Conservation (phyloP, 2,329 filamentous ascomycete genomes). For the Arthrobotrys megalospora region DNA sequence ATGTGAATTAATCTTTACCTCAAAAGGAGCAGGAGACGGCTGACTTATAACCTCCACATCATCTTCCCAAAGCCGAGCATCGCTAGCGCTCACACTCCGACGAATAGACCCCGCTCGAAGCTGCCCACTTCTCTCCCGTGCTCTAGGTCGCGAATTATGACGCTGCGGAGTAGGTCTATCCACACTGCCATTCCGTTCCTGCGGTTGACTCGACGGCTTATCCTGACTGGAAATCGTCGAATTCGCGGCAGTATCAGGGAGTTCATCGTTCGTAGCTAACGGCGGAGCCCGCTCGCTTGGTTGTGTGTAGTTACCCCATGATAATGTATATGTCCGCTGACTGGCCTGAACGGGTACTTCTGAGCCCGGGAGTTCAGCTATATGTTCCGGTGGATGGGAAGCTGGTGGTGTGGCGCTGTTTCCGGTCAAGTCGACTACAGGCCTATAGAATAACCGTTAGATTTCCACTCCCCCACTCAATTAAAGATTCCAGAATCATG, state of each 20-base stretch:
- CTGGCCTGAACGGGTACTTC: slow-evolving; percentile 1
- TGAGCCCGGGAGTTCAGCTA: slow-evolving; percentile 1
- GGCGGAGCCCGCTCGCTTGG: background rate
- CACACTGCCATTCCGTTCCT: slow-evolving; percentile 1
- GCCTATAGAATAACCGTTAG: background rate
- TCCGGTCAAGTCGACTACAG: slow-evolving; percentile 9
- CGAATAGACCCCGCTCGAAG: background rate
- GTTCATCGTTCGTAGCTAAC: slow-evolving; percentile 1
- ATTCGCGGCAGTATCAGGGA: slow-evolving; percentile 40
- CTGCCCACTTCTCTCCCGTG: background rate
- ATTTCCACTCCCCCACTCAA: background rate
- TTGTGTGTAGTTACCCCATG: background rate
- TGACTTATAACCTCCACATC: background rate
- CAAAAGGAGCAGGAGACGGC: background rate
- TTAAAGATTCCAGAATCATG: background rate
- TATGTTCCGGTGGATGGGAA: background rate
- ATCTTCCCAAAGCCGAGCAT: background rate
- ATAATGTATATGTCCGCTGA: slow-evolving; percentile 2
- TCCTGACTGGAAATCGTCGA: slow-evolving; percentile 19
- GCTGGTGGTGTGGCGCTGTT: slow-evolving; percentile 1
- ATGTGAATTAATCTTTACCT: background rate
- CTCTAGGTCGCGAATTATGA: background rate
- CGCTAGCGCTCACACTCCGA: background rate
- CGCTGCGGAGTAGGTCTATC: slow-evolving; percentile 1
- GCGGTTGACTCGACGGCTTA: background rate